These are phyloP conservation scores for Ballota nigra DNA, from an alignment of 257 asterid genomes.

Conservation along the genomic window DNA sequence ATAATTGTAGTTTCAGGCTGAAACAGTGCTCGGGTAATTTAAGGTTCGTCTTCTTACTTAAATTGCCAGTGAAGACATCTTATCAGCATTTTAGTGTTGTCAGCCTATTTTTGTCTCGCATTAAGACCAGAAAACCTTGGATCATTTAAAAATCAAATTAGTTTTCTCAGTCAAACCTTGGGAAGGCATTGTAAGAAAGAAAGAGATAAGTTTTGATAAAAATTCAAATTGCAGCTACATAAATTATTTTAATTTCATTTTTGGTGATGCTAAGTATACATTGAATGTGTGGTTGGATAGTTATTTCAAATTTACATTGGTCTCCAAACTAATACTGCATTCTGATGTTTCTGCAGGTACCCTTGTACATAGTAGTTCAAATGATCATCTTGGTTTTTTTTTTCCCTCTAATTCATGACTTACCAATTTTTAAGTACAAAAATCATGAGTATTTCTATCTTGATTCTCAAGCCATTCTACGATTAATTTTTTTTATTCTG, in stretches of 20 bases:
- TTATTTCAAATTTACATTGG: neutral
- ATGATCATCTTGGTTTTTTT: neutral
- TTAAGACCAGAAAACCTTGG: neutral
- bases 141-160: neutral
- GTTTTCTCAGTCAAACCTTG: too few relatives aligned
- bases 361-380: slow-evolving; percentile 23
- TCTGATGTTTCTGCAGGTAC: slow-evolving; percentile 27
- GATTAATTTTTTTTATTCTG: neutral
- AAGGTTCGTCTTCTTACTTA: slow-evolving; percentile 31
- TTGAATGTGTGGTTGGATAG: neutral
- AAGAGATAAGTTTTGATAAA: neutral
- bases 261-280: neutral
- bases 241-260: neutral
- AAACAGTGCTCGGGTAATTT: slow-evolving; percentile 12
- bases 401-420: neutral
- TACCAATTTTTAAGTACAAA: neutral
- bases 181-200: too few relatives aligned
- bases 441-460: neutral
- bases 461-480: neutral
- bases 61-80: neutral
- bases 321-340: slow-evolving; percentile 8
- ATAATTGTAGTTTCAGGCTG: slow-evolving; percentile 25
- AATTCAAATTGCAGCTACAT: neutral
- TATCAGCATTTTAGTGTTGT: neutral
- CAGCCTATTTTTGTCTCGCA: neutral